These are phyloP conservation scores for Chloropicon primus DNA, from an alignment of 139 green algal species.

Conservation along the genomic window DNA sequence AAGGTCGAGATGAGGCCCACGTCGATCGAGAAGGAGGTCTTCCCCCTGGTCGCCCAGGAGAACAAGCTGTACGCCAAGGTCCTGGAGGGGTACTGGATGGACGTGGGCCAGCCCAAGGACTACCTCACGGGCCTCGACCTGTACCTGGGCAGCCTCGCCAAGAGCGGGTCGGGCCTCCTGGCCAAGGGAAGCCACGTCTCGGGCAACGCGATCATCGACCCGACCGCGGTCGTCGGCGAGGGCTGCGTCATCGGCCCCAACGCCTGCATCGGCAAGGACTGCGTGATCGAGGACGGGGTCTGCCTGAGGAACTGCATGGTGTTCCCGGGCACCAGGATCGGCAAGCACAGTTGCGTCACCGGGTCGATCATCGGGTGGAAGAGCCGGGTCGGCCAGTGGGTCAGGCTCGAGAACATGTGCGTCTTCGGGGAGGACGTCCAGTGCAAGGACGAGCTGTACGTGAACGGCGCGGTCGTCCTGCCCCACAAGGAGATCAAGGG, in stretches of 20 bases:
- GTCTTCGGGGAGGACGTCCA: slow-evolving; percentile 90
- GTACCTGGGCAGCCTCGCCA: slow-evolving; percentile 65
- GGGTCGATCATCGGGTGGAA: slow-evolving; percentile 88
- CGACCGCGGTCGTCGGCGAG: slow-evolving; percentile 50
- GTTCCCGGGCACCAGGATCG: slow-evolving; percentile 48
- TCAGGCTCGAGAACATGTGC: slow-evolving; percentile 77
- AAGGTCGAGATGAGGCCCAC: slow-evolving; percentile 86
- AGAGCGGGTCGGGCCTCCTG: too few relatives aligned
- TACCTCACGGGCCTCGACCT: slow-evolving; percentile 74
- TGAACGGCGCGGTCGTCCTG: slow-evolving; percentile 91
- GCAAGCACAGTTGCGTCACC: slow-evolving; percentile 63
- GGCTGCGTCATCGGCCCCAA: slow-evolving; percentile 77
- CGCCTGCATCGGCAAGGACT: slow-evolving; percentile 73
- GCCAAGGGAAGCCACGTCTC: slow-evolving; percentile 16
- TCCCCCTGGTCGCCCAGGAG: slow-evolving; percentile 77
- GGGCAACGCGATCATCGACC: slow-evolving; percentile 69
- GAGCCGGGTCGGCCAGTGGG: slow-evolving; percentile 55
- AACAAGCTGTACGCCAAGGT: slow-evolving; percentile 71
- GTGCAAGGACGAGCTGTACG: slow-evolving; percentile 74
- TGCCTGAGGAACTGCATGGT: slow-evolving; percentile 79
- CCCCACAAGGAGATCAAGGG: slow-evolving; percentile 89
- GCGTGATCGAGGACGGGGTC: slow-evolving; percentile 81
- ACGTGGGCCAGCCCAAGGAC: slow-evolving; percentile 92
- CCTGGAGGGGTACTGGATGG: slow-evolving; percentile 96
- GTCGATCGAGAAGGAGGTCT: slow-evolving; percentile 90